phyloP scores from a whole-genome alignment of 2,329 filamentous ascomycete genomes.

The Peltaster fructicola region DNA sequence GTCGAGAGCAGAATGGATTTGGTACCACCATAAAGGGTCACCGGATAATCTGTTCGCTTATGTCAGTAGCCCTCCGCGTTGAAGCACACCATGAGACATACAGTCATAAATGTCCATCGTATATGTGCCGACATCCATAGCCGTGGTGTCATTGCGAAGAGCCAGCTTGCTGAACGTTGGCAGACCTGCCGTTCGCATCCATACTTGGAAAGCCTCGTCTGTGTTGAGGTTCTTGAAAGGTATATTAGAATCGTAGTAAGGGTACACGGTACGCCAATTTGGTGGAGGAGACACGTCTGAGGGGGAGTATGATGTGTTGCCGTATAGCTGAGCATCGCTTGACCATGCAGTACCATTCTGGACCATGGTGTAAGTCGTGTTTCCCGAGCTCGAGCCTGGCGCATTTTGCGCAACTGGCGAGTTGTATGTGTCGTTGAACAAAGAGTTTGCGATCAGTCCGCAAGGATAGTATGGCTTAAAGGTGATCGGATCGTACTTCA shows the following conservation, averaged over 20 bases:
- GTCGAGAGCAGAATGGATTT: constrained; percentile 85
- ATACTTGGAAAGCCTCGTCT: constrained; percentile 83
- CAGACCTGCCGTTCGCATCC: constrained; percentile 94
- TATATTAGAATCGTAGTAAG: constrained; percentile 48
- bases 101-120: constrained; percentile 58
- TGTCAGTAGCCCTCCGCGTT: background rate
- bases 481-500: constrained; percentile 23
- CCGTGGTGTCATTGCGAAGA: constrained; percentile 55
- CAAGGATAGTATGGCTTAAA: constrained; percentile 74
- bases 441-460: constrained; percentile 85
- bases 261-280: constrained; percentile 63
- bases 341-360: constrained; percentile 69
- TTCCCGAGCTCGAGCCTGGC: constrained; percentile 19
- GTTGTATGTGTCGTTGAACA: constrained; percentile 85
- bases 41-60: constrained; percentile 53
- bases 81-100: constrained; percentile 44
- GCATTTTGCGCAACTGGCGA: constrained; percentile 45
- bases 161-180: constrained; percentile 91
- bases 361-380: constrained; percentile 54
- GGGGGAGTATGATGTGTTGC: constrained; percentile 38
- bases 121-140: constrained; percentile 57
- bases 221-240: constrained; percentile 55
- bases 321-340: constrained; percentile 65
- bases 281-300: constrained; percentile 61
- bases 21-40: constrained; percentile 60